Evolutionary conservation across 306 rosid species (phyloP), one percentile per base, ranked within the genome.

Genomic region (Medicago lupulina): DNA sequence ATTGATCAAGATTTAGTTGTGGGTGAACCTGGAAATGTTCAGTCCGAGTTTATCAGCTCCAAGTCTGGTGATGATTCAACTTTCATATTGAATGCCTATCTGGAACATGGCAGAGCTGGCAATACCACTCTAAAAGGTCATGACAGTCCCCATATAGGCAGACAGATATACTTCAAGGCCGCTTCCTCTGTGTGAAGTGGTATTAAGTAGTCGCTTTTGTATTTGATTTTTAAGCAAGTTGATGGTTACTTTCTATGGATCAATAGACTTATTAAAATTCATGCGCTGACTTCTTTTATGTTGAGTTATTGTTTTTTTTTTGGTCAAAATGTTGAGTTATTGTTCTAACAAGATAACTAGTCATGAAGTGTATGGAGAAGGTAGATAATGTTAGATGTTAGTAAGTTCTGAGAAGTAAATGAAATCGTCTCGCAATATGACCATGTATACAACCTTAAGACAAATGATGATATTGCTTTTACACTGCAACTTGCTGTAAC

Each of bases 101-200:
- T 59, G 36, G 83, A 77, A 68, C 85, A 82, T 71, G 81, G 82
- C 46, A 62, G 79, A 82, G 80, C 81, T 64, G 81, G 82, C 78
- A 86, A 84, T 64, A 36, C 81, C 38, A 77, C 55, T 80, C 82
- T 77, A 78, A 84, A 84, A 74, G 87, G 80, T 81, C 81, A 79
- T 63, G 89, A 85, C 53, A 80, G 74, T 72, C 39, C 76, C 79
- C 18, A 28, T 76, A 59, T 13, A 80, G 88, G 85, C 83, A 86
- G 73, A 77, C 73, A 61, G 14, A 76, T 43, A 62, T 74, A 75
- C 78, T 81, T 70, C 60, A 58, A 67, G 44, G 53, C 53, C 9
- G 21, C 51, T 50, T 25, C 58, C 76, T 55, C 67, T 38, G 69
- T 23, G 71, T 76, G 69, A 66, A 80, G 50, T 83, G 61, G 47